These are phyloP conservation scores for Xylogone sp. DNA, from an alignment of 2,329 filamentous ascomycete genomes.

Conservation along the genomic window DNA sequence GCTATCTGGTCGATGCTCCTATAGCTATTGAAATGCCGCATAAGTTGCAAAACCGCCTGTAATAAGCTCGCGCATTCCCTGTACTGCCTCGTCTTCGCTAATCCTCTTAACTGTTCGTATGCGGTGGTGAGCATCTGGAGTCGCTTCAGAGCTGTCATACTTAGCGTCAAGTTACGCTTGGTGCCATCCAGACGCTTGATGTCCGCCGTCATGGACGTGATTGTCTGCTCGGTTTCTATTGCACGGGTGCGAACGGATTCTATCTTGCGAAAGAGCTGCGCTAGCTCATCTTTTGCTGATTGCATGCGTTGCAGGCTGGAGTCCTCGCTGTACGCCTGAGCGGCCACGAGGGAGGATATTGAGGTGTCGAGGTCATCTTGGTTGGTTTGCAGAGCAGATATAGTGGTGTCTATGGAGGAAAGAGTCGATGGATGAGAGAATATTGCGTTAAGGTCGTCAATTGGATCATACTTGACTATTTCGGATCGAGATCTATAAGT, in stretches of 20 bases:
- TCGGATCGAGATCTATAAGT: conserved; percentile 10
- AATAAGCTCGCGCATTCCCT: conserved; percentile 90
- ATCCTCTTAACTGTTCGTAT: conserved; percentile 88
- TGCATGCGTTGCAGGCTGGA: conserved; percentile 90
- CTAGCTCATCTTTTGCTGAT: conserved; percentile 83
- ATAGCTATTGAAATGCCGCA: conserved; percentile 98
- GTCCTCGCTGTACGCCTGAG: conserved; percentile 80
- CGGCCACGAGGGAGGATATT: conserved; percentile 66
- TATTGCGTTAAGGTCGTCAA: conserved; percentile 87
- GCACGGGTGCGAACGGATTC: conserved; percentile 87
- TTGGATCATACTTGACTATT: conserved; percentile 81
- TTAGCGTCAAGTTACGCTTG: conserved; percentile 92
- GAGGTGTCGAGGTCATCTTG: conserved; percentile 79
- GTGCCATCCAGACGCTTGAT: conserved; percentile 97
- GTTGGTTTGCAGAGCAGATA: conserved; percentile 67
- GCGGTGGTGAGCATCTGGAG: conserved; percentile 98
- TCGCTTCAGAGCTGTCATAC: conserved; percentile 95
- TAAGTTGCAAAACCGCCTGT: conserved; percentile 93
- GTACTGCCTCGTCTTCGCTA: conserved; percentile 86
- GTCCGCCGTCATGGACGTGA: conserved; percentile 97
- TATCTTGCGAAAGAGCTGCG: conserved; percentile 88
- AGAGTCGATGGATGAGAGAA: conserved; percentile 89
- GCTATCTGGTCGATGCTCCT: conserved; percentile 98
- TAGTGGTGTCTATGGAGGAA: conserved; percentile 70
- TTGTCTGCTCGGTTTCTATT: conserved; percentile 88